phyloP scores from a whole-genome alignment of 2,329 filamentous ascomycete species.

The Blastomyces parvus region DNA sequence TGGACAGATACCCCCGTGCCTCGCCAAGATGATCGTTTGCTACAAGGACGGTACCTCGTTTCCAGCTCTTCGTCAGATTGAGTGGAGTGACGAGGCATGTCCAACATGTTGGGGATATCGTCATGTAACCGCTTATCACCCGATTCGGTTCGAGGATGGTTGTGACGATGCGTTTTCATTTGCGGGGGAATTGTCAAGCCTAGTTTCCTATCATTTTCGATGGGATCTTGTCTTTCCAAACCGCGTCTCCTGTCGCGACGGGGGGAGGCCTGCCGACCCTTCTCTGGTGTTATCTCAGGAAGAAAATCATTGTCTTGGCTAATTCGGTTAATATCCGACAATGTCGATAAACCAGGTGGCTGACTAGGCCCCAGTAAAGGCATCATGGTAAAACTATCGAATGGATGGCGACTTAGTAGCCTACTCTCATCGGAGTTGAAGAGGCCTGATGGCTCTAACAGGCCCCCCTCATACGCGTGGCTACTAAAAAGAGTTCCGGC shows the following conservation, averaged over 20 bases:
- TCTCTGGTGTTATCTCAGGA: neutral
- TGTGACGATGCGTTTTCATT: neutral
- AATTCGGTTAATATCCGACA: neutral
- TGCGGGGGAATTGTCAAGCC: neutral
- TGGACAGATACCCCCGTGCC: neutral
- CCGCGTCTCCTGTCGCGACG: neutral
- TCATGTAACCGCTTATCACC: slow-evolving; percentile 2
- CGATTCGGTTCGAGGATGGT: slow-evolving; percentile 1
- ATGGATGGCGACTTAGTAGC: neutral
- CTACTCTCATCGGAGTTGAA: neutral
- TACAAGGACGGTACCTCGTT: neutral
- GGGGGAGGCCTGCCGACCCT: neutral
- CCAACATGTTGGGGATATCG: neutral
- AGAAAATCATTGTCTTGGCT: too few species aligned
- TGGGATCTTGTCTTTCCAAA: neutral
- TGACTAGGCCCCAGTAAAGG: neutral
- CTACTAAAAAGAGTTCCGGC: neutral
- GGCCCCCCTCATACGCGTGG: too few species aligned
- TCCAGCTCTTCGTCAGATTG: slow-evolving; percentile 1
- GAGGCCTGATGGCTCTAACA: neutral
- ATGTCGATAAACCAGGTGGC: neutral
- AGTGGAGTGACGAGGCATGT: neutral
- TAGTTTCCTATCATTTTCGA: neutral
- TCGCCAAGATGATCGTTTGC: neutral
- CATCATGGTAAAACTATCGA: neutral